Percentiles rank a stretch among this genome's conserved stretches.
phyloP scores from a whole-genome alignment of 176 grass and related monocot genomes.

The Aechmea fasciata region DNA sequence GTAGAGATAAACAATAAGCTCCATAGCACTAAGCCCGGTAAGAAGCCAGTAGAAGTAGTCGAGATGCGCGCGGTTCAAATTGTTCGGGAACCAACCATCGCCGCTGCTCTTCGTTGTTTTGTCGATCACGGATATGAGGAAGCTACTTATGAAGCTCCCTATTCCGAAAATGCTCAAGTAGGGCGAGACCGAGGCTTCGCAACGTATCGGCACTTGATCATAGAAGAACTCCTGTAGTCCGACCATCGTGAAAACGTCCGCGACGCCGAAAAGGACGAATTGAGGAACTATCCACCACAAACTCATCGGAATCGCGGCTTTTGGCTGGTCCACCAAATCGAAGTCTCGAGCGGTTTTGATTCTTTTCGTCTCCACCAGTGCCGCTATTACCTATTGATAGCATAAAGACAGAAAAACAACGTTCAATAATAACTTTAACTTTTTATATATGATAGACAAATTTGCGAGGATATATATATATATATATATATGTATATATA shows the following conservation, averaged over 20 bases:
- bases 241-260: slow-evolving; percentile 37
- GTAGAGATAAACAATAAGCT: slow-evolving; percentile 27
- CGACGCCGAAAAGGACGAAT: slow-evolving; percentile 34
- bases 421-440: too few relatives aligned
- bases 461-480: too few relatives aligned
- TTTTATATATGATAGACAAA: too few relatives aligned
- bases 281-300: slow-evolving; percentile 44
- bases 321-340: slow-evolving; percentile 26
- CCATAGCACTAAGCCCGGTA: slow-evolving; percentile 18
- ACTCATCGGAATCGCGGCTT: slow-evolving; percentile 33
- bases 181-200: slow-evolving; percentile 35
- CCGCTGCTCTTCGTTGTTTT: neutral
- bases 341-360: slow-evolving; percentile 20
- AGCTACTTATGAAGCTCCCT: slow-evolving; percentile 44
- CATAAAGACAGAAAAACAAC: too few relatives aligned
- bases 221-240: slow-evolving; percentile 62
- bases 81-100: slow-evolving; percentile 50
- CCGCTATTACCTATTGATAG: neutral
- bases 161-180: slow-evolving; percentile 53
- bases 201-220: slow-evolving; percentile 40
- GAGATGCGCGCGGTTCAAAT: slow-evolving; percentile 53
- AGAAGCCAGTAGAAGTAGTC: slow-evolving; percentile 71
- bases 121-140: slow-evolving; percentile 43
- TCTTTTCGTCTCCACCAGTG: slow-evolving; percentile 34
- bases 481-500: too few relatives aligned